Evolutionary conservation across 257 asterid species (phyloP), one percentile per base, ranked within the genome.

Genomic region (Penstemon eatonii): DNA sequence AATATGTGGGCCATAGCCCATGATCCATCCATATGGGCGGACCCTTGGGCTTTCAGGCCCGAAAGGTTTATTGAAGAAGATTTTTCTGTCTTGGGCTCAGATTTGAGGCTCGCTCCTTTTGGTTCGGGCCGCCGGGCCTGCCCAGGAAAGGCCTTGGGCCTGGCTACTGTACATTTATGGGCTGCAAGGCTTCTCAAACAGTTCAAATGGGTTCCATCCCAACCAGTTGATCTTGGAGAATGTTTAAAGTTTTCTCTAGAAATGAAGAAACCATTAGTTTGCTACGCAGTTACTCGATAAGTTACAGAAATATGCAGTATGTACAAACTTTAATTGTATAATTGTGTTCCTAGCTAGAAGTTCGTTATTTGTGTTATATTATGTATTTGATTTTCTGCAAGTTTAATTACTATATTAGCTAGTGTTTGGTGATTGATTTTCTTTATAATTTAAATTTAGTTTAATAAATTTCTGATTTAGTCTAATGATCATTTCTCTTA

Each of bases 1-100:
- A 87, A 87, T 44, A 87, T 85, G 92, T 87, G 95, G 95, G 89
- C 95, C 40, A 87, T 87, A 39, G 69, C 88, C 9, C 95, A 85
- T 7, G 91, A 87, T 56, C 85, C 91, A 0, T 5, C 79, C 0
- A 70, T 83, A 37, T 87, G 95, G 95, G 11, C 73, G 15, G 86
- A 87, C 50, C 86, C 95, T 0, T 82, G 79, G 85, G 47, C 76
- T 10, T 87, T 87, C 46, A 74, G 33, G 65, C 95, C 95, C 37
- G 87, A 87, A 54, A 79, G 96, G 66, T 86, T 89, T 66, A 45
- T 80, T 3, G 75, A 73, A 12, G 77, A 69, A 44, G 87, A 78
- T 6, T 72, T 89, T 25, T 66, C 87, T 4, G 73, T 89, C n/a
- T 78, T 82, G 89, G 96, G 96, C 2, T 86, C 90, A 0, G 92